These are phyloP conservation scores for Brassica carinata DNA, from an alignment of 345 rosid genomes.

Conservation along the genomic window DNA sequence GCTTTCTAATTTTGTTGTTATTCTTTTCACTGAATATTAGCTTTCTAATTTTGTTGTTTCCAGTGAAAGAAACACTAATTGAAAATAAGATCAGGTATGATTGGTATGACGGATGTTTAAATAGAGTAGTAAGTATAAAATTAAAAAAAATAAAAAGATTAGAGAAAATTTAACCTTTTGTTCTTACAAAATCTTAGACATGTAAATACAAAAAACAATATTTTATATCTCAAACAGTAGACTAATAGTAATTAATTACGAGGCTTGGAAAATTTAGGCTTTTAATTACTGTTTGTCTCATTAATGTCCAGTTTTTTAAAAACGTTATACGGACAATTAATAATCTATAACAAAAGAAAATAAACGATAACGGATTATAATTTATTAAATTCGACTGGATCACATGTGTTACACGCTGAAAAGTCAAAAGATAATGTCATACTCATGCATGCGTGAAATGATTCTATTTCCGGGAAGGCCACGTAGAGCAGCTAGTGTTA, in stretches of 20 bases:
- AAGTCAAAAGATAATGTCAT: background rate
- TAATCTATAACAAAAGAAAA: background rate
- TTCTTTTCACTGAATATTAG: background rate
- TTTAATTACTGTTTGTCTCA: background rate
- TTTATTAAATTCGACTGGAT: background rate
- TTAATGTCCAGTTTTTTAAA: background rate
- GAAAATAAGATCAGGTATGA: background rate
- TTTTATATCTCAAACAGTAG: background rate
- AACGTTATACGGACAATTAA: background rate
- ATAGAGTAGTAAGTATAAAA: too few species aligned
- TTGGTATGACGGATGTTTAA: too few species aligned
- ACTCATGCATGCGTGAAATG: background rate
- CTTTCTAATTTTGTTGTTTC: background rate
- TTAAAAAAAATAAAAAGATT: too few species aligned
- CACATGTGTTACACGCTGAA: background rate
- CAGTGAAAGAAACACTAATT: background rate
- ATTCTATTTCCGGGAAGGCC: conserved; percentile 14
- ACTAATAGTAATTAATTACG: too few species aligned
- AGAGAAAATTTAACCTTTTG: too few species aligned
- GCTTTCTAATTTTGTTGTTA: background rate
- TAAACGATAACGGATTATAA: background rate
- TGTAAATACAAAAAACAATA: too few species aligned
- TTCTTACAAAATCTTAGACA: too few species aligned
- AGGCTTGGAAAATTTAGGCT: too few species aligned
- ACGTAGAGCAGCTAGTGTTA: conserved; percentile 30